Evolutionary conservation across 2,329 filamentous ascomycete species (phyloP), one percentile per base, ranked within the genome.

Genomic region (Metarhizium robertsii): DNA sequence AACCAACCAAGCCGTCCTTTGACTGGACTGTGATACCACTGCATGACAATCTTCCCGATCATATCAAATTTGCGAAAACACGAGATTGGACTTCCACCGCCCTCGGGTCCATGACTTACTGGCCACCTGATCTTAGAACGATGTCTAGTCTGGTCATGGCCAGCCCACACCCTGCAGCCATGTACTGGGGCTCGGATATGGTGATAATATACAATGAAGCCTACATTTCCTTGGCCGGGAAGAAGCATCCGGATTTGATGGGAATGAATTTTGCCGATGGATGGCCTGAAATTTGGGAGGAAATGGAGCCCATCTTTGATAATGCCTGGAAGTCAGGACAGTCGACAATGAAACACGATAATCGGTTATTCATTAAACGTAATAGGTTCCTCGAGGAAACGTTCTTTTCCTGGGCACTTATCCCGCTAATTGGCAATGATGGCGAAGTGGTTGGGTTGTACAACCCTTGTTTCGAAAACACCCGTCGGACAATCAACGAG

Each of bases 81-180:
- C 69, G 86, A 40, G 85, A 92, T 66, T 95, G 89, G 90, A 79
- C 79, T 2, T 74, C 79, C 0, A 94, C 89, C 1, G 74, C 84
- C 4, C 74, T 94, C 1, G 89, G 90, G 0, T 86, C 88, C 0
- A 90, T 94, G 20, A 85, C 88, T 59, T 72, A 76, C 50, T 95
- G 89, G 88, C 74, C 79, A 1, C 72, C 80, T 34, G 87, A 91
- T 62, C 71, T 94, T 51, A 80, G 90, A 54, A 81, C 84, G 59
- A 89, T 92, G 84, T 86, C 87, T 52, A 92, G 92, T 67, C 71
- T 92, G 47, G 83, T 95, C 61, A 91, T 94, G 87, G 86, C 81
- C 14, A 87, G 82, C 57, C 87, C 87, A 11, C 84, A 90, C 64
- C 86, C 87, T 1, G 83, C 85, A 5, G 85, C 86, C 7, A 83